phyloP scores from a whole-genome alignment of 768 basidiomycete species.

The Tremella fuciformis region DNA sequence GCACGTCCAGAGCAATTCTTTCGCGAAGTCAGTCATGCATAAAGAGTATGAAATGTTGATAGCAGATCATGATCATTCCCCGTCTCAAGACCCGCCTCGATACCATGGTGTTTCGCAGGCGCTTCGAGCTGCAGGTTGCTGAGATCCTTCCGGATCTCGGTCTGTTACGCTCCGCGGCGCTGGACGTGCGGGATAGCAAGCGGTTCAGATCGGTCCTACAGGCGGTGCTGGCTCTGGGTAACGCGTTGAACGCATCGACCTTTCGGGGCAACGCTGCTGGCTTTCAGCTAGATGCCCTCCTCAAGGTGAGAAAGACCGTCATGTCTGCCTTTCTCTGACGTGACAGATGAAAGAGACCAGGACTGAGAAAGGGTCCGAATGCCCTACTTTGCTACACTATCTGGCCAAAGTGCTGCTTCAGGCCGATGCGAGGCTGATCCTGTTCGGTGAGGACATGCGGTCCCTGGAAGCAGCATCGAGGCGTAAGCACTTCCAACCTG shows the following conservation, averaged over 20 bases:
- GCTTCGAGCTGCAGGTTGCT: slow-evolving; percentile 74
- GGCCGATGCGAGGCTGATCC: slow-evolving; percentile 63
- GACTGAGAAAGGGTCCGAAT: slow-evolving; percentile 66
- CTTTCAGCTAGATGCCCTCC: slow-evolving; percentile 75
- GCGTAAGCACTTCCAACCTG: slow-evolving; percentile 55
- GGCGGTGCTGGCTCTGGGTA: slow-evolving; percentile 73
- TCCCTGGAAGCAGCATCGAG: slow-evolving; percentile 78
- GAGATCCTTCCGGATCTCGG: slow-evolving; percentile 80
- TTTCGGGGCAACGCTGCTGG: slow-evolving; percentile 81
- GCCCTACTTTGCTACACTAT: slow-evolving; percentile 88
- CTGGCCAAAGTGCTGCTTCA: slow-evolving; percentile 71
- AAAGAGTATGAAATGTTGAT: background rate
- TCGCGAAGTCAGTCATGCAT: slow-evolving; percentile 59
- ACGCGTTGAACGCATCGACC: slow-evolving; percentile 73
- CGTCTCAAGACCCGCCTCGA: slow-evolving; percentile 69
- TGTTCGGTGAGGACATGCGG: slow-evolving; percentile 76
- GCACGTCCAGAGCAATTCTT: slow-evolving; percentile 84
- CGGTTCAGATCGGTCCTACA: slow-evolving; percentile 70
- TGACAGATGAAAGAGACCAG: slow-evolving; percentile 76
- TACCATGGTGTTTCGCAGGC: slow-evolving; percentile 79
- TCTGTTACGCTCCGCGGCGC: slow-evolving; percentile 66
- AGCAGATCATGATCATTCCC: slow-evolving; percentile 73
- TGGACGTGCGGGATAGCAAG: slow-evolving; percentile 59
- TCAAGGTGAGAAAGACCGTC: slow-evolving; percentile 61
- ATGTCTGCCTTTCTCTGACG: background rate